These are phyloP conservation scores for Tuber melanosporum DNA, from an alignment of 495 filamentous ascomycete genomes.

Conservation along the genomic window DNA sequence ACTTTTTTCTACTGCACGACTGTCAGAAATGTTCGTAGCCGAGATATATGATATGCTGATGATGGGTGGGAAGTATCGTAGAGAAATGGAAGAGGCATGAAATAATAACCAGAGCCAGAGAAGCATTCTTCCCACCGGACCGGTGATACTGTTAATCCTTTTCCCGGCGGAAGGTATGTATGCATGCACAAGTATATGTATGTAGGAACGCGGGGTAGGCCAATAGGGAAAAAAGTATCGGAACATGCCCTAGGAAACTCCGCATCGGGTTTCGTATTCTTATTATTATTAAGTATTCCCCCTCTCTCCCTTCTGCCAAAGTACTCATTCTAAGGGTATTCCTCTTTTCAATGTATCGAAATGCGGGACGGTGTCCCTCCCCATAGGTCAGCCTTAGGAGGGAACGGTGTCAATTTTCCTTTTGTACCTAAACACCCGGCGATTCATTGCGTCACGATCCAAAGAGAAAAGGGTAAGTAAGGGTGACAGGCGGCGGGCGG, in stretches of 20 bases:
- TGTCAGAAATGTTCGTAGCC: neutral
- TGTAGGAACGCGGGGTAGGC: neutral
- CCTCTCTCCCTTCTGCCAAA: neutral
- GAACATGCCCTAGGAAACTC: neutral
- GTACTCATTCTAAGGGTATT: neutral
- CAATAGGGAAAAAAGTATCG: neutral
- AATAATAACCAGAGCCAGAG: slow-evolving; percentile 3
- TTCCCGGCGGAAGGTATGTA: slow-evolving; percentile 1
- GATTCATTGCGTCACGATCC: slow-evolving; percentile 4
- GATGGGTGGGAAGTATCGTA: neutral
- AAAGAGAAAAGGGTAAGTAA: neutral
- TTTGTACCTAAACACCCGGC: neutral
- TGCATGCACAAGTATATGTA: neutral
- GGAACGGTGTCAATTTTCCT: neutral
- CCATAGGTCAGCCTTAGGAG: slow-evolving; percentile 1
- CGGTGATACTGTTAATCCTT: neutral
- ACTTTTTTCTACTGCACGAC: neutral
- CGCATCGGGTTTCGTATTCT: neutral
- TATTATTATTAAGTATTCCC: neutral
- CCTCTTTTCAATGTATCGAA: neutral
- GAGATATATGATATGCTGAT: neutral
- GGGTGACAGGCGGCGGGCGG: neutral
- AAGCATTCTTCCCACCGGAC: slow-evolving; percentile 1
- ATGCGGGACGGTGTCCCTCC: neutral
- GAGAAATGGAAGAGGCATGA: neutral